Conservation (phyloP, 768 basidiomycete species). For the Crucibulum laeve region DNA sequence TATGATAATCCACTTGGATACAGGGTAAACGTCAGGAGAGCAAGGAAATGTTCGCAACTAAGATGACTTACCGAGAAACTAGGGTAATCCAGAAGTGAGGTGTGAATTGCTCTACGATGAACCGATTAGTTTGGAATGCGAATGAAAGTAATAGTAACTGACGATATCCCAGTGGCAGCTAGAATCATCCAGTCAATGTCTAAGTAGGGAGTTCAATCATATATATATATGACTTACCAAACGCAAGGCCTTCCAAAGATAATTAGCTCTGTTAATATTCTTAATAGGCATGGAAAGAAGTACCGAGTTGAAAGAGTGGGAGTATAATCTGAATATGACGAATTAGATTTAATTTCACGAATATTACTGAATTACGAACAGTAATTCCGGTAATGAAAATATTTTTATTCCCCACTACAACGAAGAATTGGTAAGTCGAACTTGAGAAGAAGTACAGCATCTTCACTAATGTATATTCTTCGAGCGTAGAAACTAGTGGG, state of each 20-base stretch:
- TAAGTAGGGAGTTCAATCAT: no score
- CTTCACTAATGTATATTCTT: background rate
- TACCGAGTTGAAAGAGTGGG: background rate
- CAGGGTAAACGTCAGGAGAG: background rate
- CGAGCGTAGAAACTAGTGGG: background rate
- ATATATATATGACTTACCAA: background rate
- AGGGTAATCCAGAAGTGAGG: background rate
- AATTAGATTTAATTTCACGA: background rate
- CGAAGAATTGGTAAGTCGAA: background rate
- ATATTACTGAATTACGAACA: background rate
- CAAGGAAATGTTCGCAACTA: no score
- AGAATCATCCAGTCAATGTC: no score
- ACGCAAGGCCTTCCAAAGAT: background rate
- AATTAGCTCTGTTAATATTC: background rate
- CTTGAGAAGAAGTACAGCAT: background rate
- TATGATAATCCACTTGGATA: background rate
- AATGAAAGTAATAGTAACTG: no score
- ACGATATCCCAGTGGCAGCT: no score
- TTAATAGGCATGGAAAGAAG: background rate
- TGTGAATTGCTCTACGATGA: no score
- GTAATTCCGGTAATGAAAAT: background rate
- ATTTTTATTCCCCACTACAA: background rate
- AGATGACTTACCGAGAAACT: background rate
- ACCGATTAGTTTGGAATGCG: no score
- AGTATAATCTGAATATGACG: background rate